Evolutionary conservation across 495 filamentous ascomycete species (phyloP), one percentile per base, ranked within the genome.

Genomic region (Xylaria venustula): DNA sequence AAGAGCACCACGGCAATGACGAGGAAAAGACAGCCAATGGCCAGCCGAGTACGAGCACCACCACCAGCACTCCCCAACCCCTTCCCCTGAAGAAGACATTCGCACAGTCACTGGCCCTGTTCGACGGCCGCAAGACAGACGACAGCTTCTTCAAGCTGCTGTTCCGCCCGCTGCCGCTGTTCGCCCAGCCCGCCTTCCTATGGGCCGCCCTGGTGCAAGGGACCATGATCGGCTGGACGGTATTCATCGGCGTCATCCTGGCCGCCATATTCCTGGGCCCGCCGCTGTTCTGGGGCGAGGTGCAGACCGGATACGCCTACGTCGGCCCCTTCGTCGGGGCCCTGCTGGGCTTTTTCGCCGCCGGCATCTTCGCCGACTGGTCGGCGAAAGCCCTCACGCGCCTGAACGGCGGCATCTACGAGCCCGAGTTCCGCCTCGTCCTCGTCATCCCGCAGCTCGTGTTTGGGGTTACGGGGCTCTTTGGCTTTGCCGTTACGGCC

Each of bases 151-250:
- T 85, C 71, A 73, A 90, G 77, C 69, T 85, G 65, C 71, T 90
- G 66, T 67, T 90, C 74, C 77, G 90, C 69, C 80, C 82, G 62
- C 68, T 87, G 67, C 76, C 89, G 59, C 73, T 88, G 63, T 70
- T 91, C 65, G 71, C 90, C 15, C 93, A 97, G 63, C 93, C 92
- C 0, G 90, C 90, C 40, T 88, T 97, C 54, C 68, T 96, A 34
- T 97, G 91, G 90, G 91, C 90, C 9, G 93, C 89, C 69, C 78
- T 97, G 2, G 96, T 91, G 45, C 93, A 97, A 81, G 92, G 92
- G 12, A 84, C 90, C 1, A 80, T 96, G 60, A 95, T 97, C 62
- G 93, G 93, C 60, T 97, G 93, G 93, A 92, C 91, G 3, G 93
- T 97, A 7, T 88, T 97, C 68, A 94, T 97, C 53, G 92, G 92